Evolutionary conservation across 495 filamentous ascomycete species (phyloP).

Genomic region (Achaetomiella virescens): DNA sequence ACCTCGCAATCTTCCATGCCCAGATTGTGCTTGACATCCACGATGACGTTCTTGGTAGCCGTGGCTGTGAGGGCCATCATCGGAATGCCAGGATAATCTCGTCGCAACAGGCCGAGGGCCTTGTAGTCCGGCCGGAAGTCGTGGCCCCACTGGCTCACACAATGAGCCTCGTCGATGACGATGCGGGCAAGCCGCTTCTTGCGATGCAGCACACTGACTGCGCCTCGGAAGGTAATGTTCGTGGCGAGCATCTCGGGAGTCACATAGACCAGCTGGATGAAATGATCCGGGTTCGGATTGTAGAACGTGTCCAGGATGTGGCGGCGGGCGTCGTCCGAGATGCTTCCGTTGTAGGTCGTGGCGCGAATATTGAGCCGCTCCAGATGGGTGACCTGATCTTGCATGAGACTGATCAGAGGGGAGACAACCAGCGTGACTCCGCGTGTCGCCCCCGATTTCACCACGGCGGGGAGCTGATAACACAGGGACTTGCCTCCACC

Average conservation of each 20-base stretch:
- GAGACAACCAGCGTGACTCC: conserved; percentile 92
- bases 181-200: conserved; percentile 72
- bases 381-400: conserved; percentile 85
- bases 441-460: conserved; percentile 70
- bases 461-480: conserved; percentile 87
- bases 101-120: conserved; percentile 63
- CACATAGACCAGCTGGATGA: conserved; percentile 81
- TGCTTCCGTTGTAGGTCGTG: conserved; percentile 71
- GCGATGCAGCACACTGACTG: conserved; percentile 55
- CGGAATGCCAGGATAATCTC: conserved; percentile 67
- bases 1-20: conserved; percentile 67
- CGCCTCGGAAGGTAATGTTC: conserved; percentile 55
- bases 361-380: conserved; percentile 69
- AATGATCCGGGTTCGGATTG: conserved; percentile 56
- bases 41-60: conserved; percentile 84
- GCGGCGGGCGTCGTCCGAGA: conserved; percentile 45
- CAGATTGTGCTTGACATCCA: conserved; percentile 84
- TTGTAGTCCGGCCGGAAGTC: conserved; percentile 98
- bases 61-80: conserved; percentile 94
- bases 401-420: conserved; percentile 92
- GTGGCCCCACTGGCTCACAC: conserved; percentile 98
- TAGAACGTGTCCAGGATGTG: conserved; percentile 56
- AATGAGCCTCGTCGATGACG: conserved; percentile 97
- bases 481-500: conserved; percentile 95
- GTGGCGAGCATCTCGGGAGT: conserved; percentile 95